Conservation (phyloP, 139 green algal species). For the Haematococcus lacustris region DNA sequence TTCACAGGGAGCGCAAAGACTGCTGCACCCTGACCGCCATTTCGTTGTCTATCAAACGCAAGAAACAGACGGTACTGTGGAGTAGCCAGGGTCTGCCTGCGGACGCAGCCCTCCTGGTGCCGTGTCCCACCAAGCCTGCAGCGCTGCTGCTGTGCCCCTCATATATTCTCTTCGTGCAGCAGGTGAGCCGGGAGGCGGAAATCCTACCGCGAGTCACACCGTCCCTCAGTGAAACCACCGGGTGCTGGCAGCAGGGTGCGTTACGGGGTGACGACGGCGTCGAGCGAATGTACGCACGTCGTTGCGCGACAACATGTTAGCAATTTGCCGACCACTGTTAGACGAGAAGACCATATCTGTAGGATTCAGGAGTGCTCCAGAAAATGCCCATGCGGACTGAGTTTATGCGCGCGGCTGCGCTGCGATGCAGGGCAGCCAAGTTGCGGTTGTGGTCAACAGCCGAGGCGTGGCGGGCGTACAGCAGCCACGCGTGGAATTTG, state of each 20-base stretch:
- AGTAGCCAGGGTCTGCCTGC: constrained; percentile 51
- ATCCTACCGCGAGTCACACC: not conserved
- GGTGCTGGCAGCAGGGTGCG: not conserved
- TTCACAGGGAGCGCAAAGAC: constrained; percentile 56
- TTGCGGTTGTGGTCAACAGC: constrained; percentile 44
- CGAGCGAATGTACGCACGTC: not conserved
- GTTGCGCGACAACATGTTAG: not conserved
- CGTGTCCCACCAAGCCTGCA: constrained; percentile 62
- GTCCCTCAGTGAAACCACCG: not conserved
- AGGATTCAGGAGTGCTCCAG: too few species aligned
- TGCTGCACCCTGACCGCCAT: constrained; percentile 70
- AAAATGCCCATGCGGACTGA: too few species aligned
- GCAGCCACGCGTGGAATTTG: constrained; percentile 42
- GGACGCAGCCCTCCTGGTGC: constrained; percentile 57
- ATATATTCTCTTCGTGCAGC: constrained; percentile 64
- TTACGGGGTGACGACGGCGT: not conserved
- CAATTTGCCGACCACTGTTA: too few species aligned
- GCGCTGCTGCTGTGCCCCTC: constrained; percentile 68
- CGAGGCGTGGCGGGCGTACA: constrained; percentile 30
- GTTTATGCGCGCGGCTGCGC: not conserved
- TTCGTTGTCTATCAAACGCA: constrained; percentile 64
- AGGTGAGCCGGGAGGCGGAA: constrained; percentile 33
- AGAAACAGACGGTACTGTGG: constrained; percentile 78
- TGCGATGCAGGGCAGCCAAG: constrained; percentile 35
- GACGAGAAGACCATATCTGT: too few species aligned